phyloP scores from a whole-genome alignment of 2,329 filamentous ascomycete genomes.

The Rutstroemia sp. region DNA sequence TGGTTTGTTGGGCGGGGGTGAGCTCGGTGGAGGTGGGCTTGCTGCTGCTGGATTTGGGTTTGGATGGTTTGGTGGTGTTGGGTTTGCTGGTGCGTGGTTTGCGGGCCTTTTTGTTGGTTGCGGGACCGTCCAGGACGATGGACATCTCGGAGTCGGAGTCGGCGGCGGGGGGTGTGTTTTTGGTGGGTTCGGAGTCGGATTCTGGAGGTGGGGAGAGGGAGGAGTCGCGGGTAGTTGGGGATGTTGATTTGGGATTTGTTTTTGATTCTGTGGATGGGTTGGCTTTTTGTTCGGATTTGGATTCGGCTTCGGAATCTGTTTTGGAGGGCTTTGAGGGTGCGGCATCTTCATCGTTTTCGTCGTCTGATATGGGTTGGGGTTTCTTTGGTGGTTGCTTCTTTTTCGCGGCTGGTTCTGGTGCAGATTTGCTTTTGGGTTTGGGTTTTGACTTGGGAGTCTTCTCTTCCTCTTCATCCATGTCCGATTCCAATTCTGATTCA shows the following conservation, averaged over 20 bases:
- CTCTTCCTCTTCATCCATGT: constrained; percentile 14
- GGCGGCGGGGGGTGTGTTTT: constrained; percentile 21
- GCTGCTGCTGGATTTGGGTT: constrained; percentile 32
- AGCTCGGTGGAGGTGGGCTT: constrained; percentile 30
- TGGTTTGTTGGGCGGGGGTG: constrained; percentile 64
- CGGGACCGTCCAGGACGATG: constrained; percentile 59
- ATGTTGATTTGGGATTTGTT: constrained; percentile 8
- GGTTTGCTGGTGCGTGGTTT: constrained; percentile 33
- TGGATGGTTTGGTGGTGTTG: constrained; percentile 25
- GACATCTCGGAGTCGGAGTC: constrained; percentile 57
- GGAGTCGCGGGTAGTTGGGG: constrained; percentile 10
- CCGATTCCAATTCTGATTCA: constrained; percentile 5
- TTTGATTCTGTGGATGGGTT: not conserved
- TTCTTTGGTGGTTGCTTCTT: not conserved
- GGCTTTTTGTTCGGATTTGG: not conserved
- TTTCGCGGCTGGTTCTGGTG: not conserved
- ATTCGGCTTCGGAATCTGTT: not conserved
- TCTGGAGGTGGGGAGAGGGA: constrained; percentile 2
- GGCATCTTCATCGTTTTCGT: constrained; percentile 5
- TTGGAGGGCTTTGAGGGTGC: not conserved
- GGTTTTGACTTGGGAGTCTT: constrained; percentile 9
- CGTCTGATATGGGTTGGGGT: not conserved
- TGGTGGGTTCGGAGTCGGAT: constrained; percentile 13
- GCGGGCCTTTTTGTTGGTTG: constrained; percentile 39
- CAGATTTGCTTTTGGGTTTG: not conserved